phyloP scores from a whole-genome alignment of 768 basidiomycete species.

The Xanthoconium stramineum region DNA sequence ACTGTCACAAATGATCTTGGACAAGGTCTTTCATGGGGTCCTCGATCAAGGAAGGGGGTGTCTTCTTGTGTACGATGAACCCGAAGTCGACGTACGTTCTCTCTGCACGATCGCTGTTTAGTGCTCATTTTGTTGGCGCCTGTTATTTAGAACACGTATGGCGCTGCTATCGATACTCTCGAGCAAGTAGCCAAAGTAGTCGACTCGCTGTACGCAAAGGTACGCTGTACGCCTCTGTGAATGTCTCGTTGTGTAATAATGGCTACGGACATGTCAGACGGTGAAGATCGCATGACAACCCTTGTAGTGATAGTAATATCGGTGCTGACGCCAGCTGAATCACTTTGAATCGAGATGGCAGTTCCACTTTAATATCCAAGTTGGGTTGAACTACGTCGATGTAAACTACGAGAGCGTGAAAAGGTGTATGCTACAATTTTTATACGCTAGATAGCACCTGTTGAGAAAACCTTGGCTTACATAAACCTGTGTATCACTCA shows the following conservation, averaged over 20 bases:
- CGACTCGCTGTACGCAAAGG: slow-evolving; percentile 88
- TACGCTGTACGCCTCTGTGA: slow-evolving; percentile 12
- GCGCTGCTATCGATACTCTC: slow-evolving; percentile 84
- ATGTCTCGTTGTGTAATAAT: not conserved
- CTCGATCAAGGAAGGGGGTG: slow-evolving; percentile 96
- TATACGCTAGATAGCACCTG: no score
- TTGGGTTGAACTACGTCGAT: not conserved
- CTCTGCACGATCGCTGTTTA: not conserved
- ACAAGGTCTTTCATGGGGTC: slow-evolving; percentile 91
- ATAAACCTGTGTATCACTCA: no score
- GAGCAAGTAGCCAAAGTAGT: slow-evolving; percentile 94
- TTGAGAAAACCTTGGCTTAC: no score
- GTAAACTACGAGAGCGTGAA: no score
- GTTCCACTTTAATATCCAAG: not conserved
- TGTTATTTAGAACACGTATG: slow-evolving; percentile 70
- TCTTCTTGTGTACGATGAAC: slow-evolving; percentile 85
- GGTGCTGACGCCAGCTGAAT: not conserved
- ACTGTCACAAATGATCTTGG: slow-evolving; percentile 96
- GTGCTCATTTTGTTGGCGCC: slow-evolving; percentile 5
- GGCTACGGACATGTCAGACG: slow-evolving; percentile 28
- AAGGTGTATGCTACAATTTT: no score
- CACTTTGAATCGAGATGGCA: not conserved
- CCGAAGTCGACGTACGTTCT: slow-evolving; percentile 73
- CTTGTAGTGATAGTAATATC: not conserved
- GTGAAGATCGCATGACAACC: slow-evolving; percentile 39